These are phyloP conservation scores for Colletotrichum tropicale DNA, from an alignment of 2,329 filamentous ascomycete species.

Conservation along the genomic window DNA sequence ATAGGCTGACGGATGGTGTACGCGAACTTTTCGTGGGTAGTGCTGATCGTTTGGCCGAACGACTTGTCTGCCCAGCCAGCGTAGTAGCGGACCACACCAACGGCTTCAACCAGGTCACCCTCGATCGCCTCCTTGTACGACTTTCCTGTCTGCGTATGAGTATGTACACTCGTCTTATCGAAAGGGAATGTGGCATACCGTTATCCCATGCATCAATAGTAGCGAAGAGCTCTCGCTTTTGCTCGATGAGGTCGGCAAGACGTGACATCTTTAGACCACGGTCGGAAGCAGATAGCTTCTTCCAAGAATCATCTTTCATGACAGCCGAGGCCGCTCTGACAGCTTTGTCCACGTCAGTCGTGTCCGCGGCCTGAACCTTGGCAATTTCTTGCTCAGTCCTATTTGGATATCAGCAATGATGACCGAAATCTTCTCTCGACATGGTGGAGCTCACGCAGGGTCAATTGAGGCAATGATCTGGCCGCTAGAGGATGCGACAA, in stretches of 20 bases:
- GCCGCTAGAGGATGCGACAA: conserved; percentile 61
- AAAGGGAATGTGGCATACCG: not conserved
- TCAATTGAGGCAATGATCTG: conserved; percentile 68
- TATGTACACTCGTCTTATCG: not conserved
- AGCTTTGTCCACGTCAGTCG: not conserved
- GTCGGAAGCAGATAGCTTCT: conserved; percentile 67
- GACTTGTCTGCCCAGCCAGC: conserved; percentile 82
- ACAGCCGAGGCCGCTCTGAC: not conserved
- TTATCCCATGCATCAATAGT: conserved; percentile 76
- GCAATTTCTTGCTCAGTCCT: not conserved
- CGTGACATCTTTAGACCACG: conserved; percentile 68
- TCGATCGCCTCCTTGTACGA: conserved; percentile 68
- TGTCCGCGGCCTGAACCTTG: not conserved
- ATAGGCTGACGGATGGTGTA: conserved; percentile 78
- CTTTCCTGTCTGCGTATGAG: conserved; percentile 42
- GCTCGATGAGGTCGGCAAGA: conserved; percentile 73
- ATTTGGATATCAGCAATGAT: not conserved
- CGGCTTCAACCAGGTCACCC: conserved; percentile 62
- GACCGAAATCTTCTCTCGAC: not conserved
- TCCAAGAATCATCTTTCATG: conserved; percentile 63
- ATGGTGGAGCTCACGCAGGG: conserved; percentile 36
- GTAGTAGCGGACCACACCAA: conserved; percentile 69
- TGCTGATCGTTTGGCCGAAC: conserved; percentile 76
- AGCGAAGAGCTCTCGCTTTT: conserved; percentile 57
- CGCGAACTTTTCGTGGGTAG: conserved; percentile 70